Evolutionary conservation across 805 yeast genomes (phyloP).

Genomic region (Lipomyces starkeyi): DNA sequence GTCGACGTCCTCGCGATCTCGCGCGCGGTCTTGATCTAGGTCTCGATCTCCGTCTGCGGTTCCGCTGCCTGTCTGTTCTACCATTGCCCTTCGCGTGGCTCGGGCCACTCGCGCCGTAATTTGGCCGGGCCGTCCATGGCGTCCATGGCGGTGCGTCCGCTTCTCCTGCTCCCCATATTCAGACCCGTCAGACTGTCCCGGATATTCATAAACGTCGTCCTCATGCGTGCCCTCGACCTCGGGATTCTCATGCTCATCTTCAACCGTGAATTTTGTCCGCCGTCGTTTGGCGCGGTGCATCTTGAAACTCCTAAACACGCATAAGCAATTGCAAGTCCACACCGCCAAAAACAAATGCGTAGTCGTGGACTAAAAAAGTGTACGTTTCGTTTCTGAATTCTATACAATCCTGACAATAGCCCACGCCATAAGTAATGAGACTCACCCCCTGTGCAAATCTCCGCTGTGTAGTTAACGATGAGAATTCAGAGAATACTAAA

Average conservation of each 20-base stretch:
- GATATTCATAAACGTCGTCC: too few species aligned
- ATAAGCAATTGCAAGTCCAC: not conserved
- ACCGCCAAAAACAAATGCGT: not conserved
- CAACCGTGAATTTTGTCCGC: not conserved
- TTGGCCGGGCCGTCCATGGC: not conserved
- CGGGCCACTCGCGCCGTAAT: not conserved
- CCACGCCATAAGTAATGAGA: not conserved
- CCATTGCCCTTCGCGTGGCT: too few species aligned
- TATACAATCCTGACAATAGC: not conserved
- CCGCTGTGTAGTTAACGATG: too few species aligned
- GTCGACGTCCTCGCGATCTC: not conserved
- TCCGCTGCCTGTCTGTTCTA: too few species aligned
- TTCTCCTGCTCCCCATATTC: not conserved
- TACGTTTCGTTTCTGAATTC: not conserved
- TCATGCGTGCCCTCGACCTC: not conserved
- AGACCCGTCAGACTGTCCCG: too few species aligned
- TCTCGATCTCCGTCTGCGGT: too few species aligned
- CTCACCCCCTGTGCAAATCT: not conserved
- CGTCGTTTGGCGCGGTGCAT: slow-evolving; percentile 2
- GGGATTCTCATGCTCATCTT: not conserved
- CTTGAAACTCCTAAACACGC: not conserved
- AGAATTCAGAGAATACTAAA: too few species aligned
- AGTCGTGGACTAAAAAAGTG: too few species aligned
- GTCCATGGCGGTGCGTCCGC: not conserved
- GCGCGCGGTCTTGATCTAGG: too few species aligned